Conservation (phyloP, 495 filamentous ascomycete species). For the Penicillium ucsense region DNA sequence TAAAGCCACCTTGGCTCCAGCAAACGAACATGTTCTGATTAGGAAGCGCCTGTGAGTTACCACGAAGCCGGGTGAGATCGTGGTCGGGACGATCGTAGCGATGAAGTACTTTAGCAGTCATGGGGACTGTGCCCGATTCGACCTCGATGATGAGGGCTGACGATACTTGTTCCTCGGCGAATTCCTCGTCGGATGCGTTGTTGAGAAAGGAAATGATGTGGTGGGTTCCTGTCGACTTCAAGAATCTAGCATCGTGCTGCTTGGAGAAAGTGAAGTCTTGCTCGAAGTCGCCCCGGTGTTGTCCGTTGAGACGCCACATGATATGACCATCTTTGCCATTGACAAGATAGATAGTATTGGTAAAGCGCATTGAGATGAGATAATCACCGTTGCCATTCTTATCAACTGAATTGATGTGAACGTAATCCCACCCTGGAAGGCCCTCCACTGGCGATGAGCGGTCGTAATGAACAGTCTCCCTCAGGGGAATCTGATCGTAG, state of each 20-base stretch:
- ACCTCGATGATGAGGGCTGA: conserved; percentile 44
- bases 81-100: conserved; percentile 34
- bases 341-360: conserved; percentile 46
- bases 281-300: conserved; percentile 24
- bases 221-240: conserved; percentile 31
- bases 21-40: conserved; percentile 45
- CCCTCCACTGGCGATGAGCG: conserved; percentile 5
- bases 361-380: conserved; percentile 46
- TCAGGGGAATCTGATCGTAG: conserved; percentile 24
- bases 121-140: conserved; percentile 32
- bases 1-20: conserved; percentile 44
- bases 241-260: conserved; percentile 50
- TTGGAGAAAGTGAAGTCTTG: conserved; percentile 46
- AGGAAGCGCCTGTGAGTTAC: conserved; percentile 45
- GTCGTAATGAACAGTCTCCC: conserved; percentile 17
- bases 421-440: conserved; percentile 43
- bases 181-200: conserved; percentile 40
- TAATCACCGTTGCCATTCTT: conserved; percentile 46
- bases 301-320: conserved; percentile 48
- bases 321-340: conserved; percentile 45
- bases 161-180: conserved; percentile 31
- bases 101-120: conserved; percentile 31
- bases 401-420: conserved; percentile 53
- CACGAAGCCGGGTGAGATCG: conserved; percentile 42
- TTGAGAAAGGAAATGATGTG: conserved; percentile 42